Percentiles rank a stretch among this genome's conserved stretches.
Conservation (phyloP, 305 asterid species). For the Fraxinus paxiana region DNA sequence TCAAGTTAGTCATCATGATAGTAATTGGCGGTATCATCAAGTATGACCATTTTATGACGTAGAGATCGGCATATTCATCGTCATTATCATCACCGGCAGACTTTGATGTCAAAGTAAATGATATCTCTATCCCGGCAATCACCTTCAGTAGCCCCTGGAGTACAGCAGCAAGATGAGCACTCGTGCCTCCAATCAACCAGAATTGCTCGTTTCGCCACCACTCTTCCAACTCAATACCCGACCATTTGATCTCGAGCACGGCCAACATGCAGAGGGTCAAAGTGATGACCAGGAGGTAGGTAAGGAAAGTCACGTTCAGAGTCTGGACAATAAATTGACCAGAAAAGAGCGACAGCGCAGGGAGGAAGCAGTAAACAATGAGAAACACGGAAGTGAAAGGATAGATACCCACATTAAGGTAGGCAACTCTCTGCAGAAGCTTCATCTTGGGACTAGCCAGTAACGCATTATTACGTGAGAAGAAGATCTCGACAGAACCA, state of each 20-base stretch:
- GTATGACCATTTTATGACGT: neutral
- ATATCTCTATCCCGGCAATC: conserved; percentile 10
- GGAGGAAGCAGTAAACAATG: neutral
- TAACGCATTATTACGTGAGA: neutral
- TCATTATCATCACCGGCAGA: conserved; percentile 6
- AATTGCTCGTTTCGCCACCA: neutral
- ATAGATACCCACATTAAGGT: neutral
- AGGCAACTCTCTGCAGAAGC: neutral
- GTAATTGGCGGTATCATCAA: conserved; percentile 15
- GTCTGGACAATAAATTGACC: neutral
- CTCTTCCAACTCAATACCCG: neutral
- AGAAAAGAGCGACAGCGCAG: neutral
- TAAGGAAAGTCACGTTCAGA: neutral
- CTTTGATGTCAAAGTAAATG: conserved; percentile 12
- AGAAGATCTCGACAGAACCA: neutral
- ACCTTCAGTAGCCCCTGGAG: conserved; percentile 16
- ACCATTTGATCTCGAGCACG: neutral
- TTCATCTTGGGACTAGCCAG: neutral
- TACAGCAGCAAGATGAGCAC: conserved; percentile 17
- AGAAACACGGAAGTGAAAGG: neutral
- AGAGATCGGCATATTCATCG: conserved; percentile 5
- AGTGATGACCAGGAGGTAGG: neutral
- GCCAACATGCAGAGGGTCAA: neutral
- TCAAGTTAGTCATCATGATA: conserved; percentile 7
- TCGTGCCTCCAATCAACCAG: neutral